Conservation (phyloP, 139 green algal species). For the Tetradesmus obliquus region DNA sequence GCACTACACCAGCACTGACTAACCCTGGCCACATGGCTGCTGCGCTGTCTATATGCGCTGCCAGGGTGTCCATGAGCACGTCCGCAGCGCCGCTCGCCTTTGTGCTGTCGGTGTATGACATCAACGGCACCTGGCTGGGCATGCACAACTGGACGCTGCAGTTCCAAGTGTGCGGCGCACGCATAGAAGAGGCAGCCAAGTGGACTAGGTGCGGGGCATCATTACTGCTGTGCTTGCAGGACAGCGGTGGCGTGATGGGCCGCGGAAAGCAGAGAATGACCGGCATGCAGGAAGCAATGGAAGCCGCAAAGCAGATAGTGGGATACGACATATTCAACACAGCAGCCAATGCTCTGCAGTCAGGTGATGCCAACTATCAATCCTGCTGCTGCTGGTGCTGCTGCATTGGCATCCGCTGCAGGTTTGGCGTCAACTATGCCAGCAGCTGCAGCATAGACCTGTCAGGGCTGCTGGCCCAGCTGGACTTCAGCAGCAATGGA, state of each 20-base stretch:
- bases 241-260: background rate
- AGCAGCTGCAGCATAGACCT: slow-evolving; percentile 59
- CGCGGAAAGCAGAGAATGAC: background rate
- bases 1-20: background rate
- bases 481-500: slow-evolving; percentile 27
- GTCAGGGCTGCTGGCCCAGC: background rate
- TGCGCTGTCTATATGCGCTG: background rate
- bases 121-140: slow-evolving; percentile 74
- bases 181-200: slow-evolving; percentile 36
- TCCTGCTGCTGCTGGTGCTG: background rate
- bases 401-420: slow-evolving; percentile 13
- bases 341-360: too few species aligned
- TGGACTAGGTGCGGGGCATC: slow-evolving; percentile 59
- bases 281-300: background rate
- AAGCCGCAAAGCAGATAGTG: background rate
- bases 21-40: background rate
- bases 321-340: too few species aligned
- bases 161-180: slow-evolving; percentile 65
- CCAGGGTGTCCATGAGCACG: slow-evolving; percentile 38
- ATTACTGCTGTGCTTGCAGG: background rate
- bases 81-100: slow-evolving; percentile 46
- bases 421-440: slow-evolving; percentile 63
- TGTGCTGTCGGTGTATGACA: slow-evolving; percentile 60
- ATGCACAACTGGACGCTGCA: slow-evolving; percentile 60
- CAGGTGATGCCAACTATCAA: background rate